phyloP scores from a whole-genome alignment of 2,329 filamentous ascomycete genomes.

The Colletotrichum filicis region DNA sequence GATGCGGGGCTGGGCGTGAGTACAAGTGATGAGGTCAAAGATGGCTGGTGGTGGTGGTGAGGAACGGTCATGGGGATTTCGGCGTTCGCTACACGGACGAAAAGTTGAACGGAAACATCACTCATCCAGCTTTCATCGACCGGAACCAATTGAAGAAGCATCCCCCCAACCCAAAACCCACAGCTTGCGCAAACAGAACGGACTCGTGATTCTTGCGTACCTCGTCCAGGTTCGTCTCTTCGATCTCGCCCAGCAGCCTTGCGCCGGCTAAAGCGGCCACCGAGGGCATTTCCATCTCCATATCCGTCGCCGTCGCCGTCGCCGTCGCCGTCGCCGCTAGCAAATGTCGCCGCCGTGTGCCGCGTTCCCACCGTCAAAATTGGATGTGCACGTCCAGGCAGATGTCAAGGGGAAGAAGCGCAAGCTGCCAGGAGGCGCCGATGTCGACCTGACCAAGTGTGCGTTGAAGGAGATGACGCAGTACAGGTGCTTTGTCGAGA shows the following conservation, averaged over 20 bases:
- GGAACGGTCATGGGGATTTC: slow-evolving; percentile 41
- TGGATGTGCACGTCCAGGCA: slow-evolving; percentile 61
- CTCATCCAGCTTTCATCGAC: neutral
- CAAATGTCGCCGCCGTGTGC: slow-evolving; percentile 69
- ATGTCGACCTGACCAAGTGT: slow-evolving; percentile 65
- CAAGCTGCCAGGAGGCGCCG: slow-evolving; percentile 54
- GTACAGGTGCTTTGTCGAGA: slow-evolving; percentile 67
- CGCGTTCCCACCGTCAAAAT: slow-evolving; percentile 62
- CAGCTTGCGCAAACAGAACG: neutral
- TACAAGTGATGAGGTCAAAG: neutral
- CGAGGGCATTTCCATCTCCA: slow-evolving; percentile 42
- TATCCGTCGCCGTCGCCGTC: neutral
- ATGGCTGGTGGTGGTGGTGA: slow-evolving; percentile 17
- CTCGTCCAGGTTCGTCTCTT: slow-evolving; percentile 69
- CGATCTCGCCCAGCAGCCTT: slow-evolving; percentile 64
- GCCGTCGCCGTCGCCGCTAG: neutral
- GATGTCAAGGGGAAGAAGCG: slow-evolving; percentile 61
- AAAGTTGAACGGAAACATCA: slow-evolving; percentile 18
- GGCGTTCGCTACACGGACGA: neutral
- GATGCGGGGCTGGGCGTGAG: neutral
- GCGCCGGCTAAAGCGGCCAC: slow-evolving; percentile 58
- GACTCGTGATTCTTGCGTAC: slow-evolving; percentile 50
- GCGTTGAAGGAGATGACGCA: slow-evolving; percentile 69
- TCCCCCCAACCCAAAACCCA: neutral
- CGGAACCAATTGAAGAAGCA: neutral